Evolutionary conservation across 2,329 filamentous ascomycete genomes (phyloP), one percentile per base, ranked within the genome.

Genomic region (Ceratocystiopsis brevicomis): DNA sequence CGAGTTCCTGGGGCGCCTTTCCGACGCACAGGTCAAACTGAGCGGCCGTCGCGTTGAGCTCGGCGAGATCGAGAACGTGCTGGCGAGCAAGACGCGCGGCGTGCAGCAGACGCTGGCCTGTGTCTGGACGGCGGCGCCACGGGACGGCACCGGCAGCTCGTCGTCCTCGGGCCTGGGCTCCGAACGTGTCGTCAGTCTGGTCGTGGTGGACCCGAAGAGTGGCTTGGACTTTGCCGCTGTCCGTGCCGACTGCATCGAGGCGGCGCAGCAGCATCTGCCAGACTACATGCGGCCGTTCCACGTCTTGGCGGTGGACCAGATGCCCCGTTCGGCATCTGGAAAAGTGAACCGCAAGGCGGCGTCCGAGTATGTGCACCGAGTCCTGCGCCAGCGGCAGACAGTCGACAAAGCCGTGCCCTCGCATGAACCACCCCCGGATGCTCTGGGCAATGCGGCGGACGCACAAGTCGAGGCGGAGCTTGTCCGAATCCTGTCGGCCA

Each of bases 41-140:
- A 73, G 73, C 63, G 71, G 72, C 5, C 75, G 76, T 52, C 68
- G 73, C 16, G 68, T 77, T 36, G 71, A 76, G 53, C 63, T 76
- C 10, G 71, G 73, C 43, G 46, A 56, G 34, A 47, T 52, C 12
- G 51, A 52, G 44, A 48, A 38, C 6, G 48, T 49, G 17, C 38
- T 52, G 17, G 40, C 46, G 6, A 46, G 37, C 41, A 47, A 43
- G 39, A 43, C 43, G 1, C 18, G 18, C 10, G 46, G 46, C 11
- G 46, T 52, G 14, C 45, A 17, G 30, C 44, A 53, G 45, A 45
- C 44, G 6, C 44, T 52, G 16, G 41, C 46, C 1, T 48, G 47
- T 46, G 50, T 21, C 6, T 21, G 44, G 36, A 46, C 33, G 42
- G 36, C 21, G 35, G 36, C 21, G 35, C 40, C 14, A 18, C 34